These are phyloP conservation scores for Conticribra weissflogii DNA, from an alignment of 108 stramenopile species.

Conservation along the genomic window DNA sequence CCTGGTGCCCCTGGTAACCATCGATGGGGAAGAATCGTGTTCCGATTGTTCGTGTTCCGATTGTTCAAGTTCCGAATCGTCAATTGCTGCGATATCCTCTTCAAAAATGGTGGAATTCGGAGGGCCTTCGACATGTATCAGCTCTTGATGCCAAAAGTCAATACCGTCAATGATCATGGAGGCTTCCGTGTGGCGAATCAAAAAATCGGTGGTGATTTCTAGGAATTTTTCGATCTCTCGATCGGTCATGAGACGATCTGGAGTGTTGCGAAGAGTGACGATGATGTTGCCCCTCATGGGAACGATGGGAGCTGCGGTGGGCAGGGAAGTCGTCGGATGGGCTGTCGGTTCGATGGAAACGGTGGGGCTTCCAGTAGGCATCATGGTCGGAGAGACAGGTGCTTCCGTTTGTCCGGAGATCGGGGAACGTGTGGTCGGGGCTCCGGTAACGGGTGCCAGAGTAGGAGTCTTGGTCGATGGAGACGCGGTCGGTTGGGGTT, in stretches of 20 bases:
- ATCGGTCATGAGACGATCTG: background rate
- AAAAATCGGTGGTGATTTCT: background rate
- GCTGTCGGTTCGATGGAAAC: no score
- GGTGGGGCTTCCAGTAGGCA: constrained; percentile 14
- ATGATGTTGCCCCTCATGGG: background rate
- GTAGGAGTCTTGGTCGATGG: constrained; percentile 10
- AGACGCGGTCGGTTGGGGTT: constrained; percentile 5
- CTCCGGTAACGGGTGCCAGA: background rate
- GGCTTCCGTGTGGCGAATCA: background rate
- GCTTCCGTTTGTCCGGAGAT: constrained; percentile 3
- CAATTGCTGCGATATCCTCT: no score
- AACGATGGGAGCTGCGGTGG: constrained; percentile 27
- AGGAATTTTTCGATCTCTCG: background rate
- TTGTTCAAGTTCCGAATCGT: no score
- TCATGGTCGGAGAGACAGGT: background rate
- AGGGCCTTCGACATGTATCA: no score
- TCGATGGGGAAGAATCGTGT: no score
- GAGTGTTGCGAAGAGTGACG: background rate
- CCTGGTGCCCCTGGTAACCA: no score
- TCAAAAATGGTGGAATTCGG: no score
- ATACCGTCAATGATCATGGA: background rate
- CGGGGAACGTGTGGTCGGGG: constrained; percentile 1
- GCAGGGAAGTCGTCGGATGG: constrained; percentile 5
- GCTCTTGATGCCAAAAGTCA: background rate
- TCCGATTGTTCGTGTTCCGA: no score